Percentiles rank a stretch among this genome's conserved stretches.
phyloP scores from a whole-genome alignment of 1,284 basidiomycete species.

The Rhodotorula sp. region DNA sequence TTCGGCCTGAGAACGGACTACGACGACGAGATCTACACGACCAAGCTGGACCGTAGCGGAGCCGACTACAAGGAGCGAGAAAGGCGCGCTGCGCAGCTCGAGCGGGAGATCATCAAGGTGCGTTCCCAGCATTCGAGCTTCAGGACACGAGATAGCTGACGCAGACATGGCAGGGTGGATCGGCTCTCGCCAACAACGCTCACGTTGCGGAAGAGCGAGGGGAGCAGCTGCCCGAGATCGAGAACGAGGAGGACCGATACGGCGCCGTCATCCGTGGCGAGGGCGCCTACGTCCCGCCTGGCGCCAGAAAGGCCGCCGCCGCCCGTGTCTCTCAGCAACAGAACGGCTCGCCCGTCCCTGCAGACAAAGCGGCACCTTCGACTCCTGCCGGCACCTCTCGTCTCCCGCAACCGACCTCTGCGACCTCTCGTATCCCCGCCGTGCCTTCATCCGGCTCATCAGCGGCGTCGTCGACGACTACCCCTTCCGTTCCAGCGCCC shows the following conservation, averaged over 20 bases:
- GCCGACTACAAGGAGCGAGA: conserved; percentile 88
- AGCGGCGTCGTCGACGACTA: neutral
- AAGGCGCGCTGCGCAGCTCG: conserved; percentile 79
- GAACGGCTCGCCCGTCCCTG: conserved; percentile 9
- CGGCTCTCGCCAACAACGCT: conserved; percentile 58
- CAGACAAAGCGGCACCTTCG: neutral
- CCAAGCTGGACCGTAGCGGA: conserved; percentile 79
- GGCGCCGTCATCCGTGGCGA: conserved; percentile 84
- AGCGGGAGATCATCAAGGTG: conserved; percentile 78
- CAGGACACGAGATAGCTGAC: neutral
- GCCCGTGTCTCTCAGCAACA: conserved; percentile 28
- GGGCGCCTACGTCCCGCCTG: conserved; percentile 90
- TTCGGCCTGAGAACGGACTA: conserved; percentile 91
- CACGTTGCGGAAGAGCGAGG: conserved; percentile 91
- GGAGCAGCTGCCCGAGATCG: conserved; percentile 64
- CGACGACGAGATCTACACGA: conserved; percentile 93
- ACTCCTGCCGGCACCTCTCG: neutral
- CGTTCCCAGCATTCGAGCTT: conserved; percentile 55
- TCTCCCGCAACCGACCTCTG: conserved; percentile 1
- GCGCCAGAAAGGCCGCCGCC: conserved; percentile 60
- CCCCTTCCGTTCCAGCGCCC: neutral
- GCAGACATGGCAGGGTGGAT: conserved; percentile 15
- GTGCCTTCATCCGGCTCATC: conserved; percentile 18
- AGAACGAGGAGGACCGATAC: conserved; percentile 96
- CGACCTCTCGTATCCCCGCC: conserved; percentile 8